These are phyloP conservation scores for Symmetrospora coprosmae DNA, from an alignment of 768 basidiomycete genomes.

Conservation along the genomic window DNA sequence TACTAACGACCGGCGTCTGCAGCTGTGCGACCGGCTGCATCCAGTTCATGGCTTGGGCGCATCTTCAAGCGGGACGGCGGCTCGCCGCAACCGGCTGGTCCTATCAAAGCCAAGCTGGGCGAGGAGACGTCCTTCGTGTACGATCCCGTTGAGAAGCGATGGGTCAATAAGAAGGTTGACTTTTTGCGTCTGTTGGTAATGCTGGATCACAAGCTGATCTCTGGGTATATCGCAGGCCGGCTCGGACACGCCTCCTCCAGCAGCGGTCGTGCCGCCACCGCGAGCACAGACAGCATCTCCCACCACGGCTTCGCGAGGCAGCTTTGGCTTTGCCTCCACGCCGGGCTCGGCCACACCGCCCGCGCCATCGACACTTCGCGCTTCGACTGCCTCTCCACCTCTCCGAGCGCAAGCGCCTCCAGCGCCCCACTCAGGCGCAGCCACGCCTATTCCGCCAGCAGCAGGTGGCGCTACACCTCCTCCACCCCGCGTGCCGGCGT, in stretches of 20 bases:
- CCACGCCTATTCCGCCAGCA: not conserved
- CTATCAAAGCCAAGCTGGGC: slow-evolving; percentile 80
- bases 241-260: slow-evolving; percentile 44
- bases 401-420: not conserved
- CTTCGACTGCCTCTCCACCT: no score
- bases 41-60: slow-evolving; percentile 59
- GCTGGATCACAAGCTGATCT: not conserved
- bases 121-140: slow-evolving; percentile 82
- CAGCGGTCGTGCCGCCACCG: slow-evolving; percentile 61
- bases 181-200: slow-evolving; percentile 15
- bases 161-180: slow-evolving; percentile 84
- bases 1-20: not conserved
- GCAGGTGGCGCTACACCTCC: not conserved
- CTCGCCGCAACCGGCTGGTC: slow-evolving; percentile 47
- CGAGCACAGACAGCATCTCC: slow-evolving; percentile 65
- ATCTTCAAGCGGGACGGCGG: slow-evolving; percentile 55
- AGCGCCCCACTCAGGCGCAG: not conserved
- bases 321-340: no score
- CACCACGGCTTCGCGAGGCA: slow-evolving; percentile 34
- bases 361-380: no score
- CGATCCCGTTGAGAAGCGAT: slow-evolving; percentile 84
- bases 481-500: not conserved
- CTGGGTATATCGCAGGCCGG: slow-evolving; percentile 42
- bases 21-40: slow-evolving; percentile 31
- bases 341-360: no score